Conservation (phyloP, 148 eudicot genomes). For the Vaccinium vitisidaea region DNA sequence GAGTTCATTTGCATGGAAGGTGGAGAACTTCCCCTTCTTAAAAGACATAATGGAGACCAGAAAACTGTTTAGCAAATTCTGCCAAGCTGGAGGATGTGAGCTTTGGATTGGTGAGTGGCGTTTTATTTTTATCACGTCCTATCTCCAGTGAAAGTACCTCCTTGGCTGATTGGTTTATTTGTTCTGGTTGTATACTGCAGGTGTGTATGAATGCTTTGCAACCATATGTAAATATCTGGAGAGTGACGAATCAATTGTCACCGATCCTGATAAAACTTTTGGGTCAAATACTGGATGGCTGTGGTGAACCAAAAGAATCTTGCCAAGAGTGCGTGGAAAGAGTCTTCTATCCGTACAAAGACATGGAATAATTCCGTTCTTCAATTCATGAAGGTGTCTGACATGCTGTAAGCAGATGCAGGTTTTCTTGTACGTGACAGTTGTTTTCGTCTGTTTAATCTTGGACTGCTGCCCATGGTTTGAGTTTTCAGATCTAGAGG, state of each 20-base stretch:
- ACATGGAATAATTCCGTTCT: constrained; percentile 99
- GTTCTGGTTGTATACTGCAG: constrained; percentile 36
- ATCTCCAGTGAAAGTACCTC: constrained; percentile 13
- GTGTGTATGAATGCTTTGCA: constrained; percentile 96
- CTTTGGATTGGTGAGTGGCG: constrained; percentile 83
- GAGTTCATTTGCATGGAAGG: constrained; percentile 94
- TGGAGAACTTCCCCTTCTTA: constrained; percentile 89
- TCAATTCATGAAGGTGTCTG: constrained; percentile 98
- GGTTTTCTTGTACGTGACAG: constrained; percentile 90
- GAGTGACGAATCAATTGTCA: constrained; percentile 88
- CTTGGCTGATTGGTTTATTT: constrained; percentile 12
- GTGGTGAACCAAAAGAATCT: constrained; percentile 88
- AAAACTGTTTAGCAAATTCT: constrained; percentile 97
- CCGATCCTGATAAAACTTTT: constrained; percentile 92
- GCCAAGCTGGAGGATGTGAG: constrained; percentile 99
- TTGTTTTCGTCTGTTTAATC: constrained; percentile 95
- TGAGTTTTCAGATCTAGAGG: constrained; percentile 96
- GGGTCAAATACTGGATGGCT: constrained; percentile 97
- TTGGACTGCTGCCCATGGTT: constrained; percentile 99
- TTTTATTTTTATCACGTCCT: constrained; percentile 7
- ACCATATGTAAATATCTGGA: constrained; percentile 95
- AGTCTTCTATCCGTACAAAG: constrained; percentile 94
- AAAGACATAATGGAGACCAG: constrained; percentile 99
- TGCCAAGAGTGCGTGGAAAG: constrained; percentile 90
- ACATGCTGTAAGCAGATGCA: constrained; percentile 90